A percentile compares a stretch with the other conserved stretches of the same genome.
phyloP scores from a whole-genome alignment of 352 stramenopile genomes.

The Phytophthora macrochlamydospora region DNA sequence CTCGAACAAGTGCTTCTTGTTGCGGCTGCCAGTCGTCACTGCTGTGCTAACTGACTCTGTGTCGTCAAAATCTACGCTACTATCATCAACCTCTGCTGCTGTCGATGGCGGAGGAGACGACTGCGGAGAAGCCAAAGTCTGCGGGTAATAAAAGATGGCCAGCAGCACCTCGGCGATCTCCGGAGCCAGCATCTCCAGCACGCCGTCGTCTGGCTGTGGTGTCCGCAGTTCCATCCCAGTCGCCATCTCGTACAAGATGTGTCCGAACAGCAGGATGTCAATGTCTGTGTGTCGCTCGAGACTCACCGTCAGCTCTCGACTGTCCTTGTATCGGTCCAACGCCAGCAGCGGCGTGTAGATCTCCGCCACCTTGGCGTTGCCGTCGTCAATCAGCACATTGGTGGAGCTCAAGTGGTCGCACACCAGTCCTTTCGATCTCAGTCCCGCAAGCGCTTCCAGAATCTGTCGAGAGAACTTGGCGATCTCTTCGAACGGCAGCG shows the following conservation, averaged over 20 bases:
- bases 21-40: constrained; percentile 13
- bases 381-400: constrained; percentile 70
- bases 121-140: constrained; percentile 14
- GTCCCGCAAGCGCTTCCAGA: constrained; percentile 54
- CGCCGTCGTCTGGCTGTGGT: constrained; percentile 44
- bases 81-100: background rate
- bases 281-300: constrained; percentile 71
- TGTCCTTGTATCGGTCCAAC: constrained; percentile 60
- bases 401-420: constrained; percentile 71
- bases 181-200: constrained; percentile 54
- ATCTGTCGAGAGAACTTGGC: constrained; percentile 66
- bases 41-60: constrained; percentile 21
- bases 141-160: constrained; percentile 53
- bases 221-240: constrained; percentile 61
- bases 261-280: constrained; percentile 72
- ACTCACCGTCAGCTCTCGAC: constrained; percentile 59
- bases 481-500: constrained; percentile 53
- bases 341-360: constrained; percentile 69
- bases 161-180: constrained; percentile 66
- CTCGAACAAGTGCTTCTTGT: constrained; percentile 42
- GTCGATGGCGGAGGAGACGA: constrained; percentile 1
- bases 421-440: constrained; percentile 66
- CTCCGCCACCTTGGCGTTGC: constrained; percentile 61
- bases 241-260: constrained; percentile 81
- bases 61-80: constrained; percentile 22